Evolutionary conservation across 768 basidiomycete genomes (phyloP).

Genomic region (Tremella mesenterica): DNA sequence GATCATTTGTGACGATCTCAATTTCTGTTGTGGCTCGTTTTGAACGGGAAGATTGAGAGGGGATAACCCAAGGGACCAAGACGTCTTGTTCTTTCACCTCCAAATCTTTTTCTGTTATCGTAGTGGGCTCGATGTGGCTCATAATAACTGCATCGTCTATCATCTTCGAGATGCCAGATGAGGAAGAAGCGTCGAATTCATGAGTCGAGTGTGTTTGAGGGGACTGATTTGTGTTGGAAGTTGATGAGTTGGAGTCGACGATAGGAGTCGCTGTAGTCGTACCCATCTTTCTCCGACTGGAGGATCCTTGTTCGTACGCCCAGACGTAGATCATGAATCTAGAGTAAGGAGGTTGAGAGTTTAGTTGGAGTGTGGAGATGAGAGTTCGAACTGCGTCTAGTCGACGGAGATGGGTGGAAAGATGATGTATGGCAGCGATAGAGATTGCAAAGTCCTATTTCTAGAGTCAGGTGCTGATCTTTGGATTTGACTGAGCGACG

Average conservation of each 20-base stretch:
- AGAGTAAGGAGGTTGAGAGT: conserved; percentile 38
- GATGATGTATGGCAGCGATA: conserved; percentile 94
- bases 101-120: too few relatives aligned
- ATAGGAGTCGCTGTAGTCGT: conserved; percentile 34
- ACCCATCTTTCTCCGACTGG: conserved; percentile 65
- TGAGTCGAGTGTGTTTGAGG: too few relatives aligned
- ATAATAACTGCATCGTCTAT: too few relatives aligned
- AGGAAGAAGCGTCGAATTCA: too few relatives aligned
- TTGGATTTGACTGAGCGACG: too few relatives aligned
- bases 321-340: conserved; percentile 89
- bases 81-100: conserved; percentile 29
- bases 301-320: conserved; percentile 85
- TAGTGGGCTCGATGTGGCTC: too few relatives aligned
- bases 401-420: conserved; percentile 70
- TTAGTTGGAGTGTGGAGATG: conserved; percentile 11
- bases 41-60: conserved; percentile 6
- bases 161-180: too few relatives aligned
- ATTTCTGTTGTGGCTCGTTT: conserved; percentile 3
- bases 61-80: conserved; percentile 42
- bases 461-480: too few relatives aligned
- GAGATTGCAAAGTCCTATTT: conserved; percentile 87
- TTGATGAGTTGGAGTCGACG: not conserved
- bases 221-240: too few relatives aligned
- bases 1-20: conserved; percentile 10
- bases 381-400: conserved; percentile 57